Evolutionary conservation across 2,329 filamentous ascomycete genomes (phyloP), one percentile per base, ranked within the genome.

Genomic region (Alternaria ethzedia): DNA sequence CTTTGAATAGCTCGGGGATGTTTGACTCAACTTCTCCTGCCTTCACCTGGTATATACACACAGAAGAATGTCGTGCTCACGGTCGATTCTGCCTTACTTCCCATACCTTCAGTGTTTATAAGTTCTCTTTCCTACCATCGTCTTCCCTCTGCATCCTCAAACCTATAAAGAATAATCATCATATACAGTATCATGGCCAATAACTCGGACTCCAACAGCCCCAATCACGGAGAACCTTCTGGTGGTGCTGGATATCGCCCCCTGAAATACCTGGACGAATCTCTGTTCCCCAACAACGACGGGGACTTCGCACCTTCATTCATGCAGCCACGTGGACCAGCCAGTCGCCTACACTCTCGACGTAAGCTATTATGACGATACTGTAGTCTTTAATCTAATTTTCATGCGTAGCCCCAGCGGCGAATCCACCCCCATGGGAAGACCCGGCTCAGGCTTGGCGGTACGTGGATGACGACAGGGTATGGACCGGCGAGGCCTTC

Each of bases 291-390:
- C 9, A 36, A 57, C 25, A 61, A 61, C 21, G 26, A 57, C 12
- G 54, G 54, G 21, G 54, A 61, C 46, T 61, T 45, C 4, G 54
- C 54, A 5, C 57, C 54, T 45, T 57, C 54, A 10, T 52, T 57
- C 26, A 52, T 61, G 54, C 26, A 45, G 32, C 46, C 59, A 20
- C 23, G 9, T n/a, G 32, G 54, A 23, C 15, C 46, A 13, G 44
- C 20, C 9, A 41, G 20, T 21, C 17, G 32, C 12, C 46, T 56
- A 17, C 13, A 36, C 41, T 23, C 21, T 46, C 59, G n/a, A 36
- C n/a, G 59, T 61, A 52, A 57, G 32, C 45, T 12, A 28, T 6
- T 8, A n/a, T 10, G 15, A 8, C 26, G 13, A 7, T 11, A 26
- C 17, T 21, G 28, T 21, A 57, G 26, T 13, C 46, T 41, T 21